Conservation (phyloP, 2,329 filamentous ascomycete genomes). For the Colletotrichum godetiae region DNA sequence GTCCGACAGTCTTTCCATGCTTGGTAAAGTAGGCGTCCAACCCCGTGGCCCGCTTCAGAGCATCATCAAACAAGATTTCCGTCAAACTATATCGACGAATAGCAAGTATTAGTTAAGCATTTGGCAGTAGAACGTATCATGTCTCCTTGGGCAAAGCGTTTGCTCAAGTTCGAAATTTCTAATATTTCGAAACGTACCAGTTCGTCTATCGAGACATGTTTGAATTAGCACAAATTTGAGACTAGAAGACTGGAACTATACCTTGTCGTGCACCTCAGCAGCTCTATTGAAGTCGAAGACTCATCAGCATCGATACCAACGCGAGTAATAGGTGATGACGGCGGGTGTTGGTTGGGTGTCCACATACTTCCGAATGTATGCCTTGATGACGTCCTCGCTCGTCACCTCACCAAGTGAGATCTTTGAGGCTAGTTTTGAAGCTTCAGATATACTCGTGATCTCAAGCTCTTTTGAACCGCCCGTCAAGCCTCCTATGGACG, state of each 20-base stretch:
- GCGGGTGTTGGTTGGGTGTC: not conserved
- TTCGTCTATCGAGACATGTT: not conserved
- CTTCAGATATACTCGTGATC: not conserved
- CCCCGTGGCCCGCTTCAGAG: constrained; percentile 40
- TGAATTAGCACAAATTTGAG: not conserved
- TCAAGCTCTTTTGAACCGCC: not conserved
- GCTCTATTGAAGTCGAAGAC: not conserved
- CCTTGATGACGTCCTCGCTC: not conserved
- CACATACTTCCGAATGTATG: constrained; percentile 15
- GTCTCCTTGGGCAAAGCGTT: not conserved
- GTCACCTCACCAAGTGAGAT: not conserved
- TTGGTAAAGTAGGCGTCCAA: constrained; percentile 55
- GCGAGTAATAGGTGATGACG: too few species aligned
- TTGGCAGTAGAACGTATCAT: not conserved
- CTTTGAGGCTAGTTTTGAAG: not conserved
- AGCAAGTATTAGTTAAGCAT: not conserved
- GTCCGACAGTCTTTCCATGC: constrained; percentile 58
- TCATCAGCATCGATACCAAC: not conserved
- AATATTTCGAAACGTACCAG: not conserved
- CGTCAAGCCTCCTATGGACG: not conserved
- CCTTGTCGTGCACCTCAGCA: not conserved
- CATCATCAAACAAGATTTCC: constrained; percentile 58
- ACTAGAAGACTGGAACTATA: not conserved
- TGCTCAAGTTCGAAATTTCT: not conserved
- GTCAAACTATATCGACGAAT: constrained; percentile 43